Percentiles rank a stretch among this genome's conserved stretches.
phyloP scores from a whole-genome alignment of 768 basidiomycete genomes.

The Amanita molliuscula region DNA sequence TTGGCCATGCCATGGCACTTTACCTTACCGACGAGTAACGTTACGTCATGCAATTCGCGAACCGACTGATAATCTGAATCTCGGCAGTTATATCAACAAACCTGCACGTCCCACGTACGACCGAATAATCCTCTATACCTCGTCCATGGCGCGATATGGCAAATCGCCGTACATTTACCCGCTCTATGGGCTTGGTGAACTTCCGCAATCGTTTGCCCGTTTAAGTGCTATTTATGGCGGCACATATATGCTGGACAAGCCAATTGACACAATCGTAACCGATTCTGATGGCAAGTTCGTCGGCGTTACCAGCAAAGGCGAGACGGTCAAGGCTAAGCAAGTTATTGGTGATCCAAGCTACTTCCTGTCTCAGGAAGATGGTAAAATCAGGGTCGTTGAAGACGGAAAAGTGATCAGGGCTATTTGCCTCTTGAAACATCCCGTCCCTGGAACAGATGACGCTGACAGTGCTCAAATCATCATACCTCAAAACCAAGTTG shows the following conservation, averaged over 20 bases:
- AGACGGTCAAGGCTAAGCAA: constrained; percentile 94
- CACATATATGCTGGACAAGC: constrained; percentile 99
- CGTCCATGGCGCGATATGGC: constrained; percentile 97
- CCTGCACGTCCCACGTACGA: constrained; percentile 86
- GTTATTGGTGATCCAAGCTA: constrained; percentile 98
- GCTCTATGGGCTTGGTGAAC: constrained; percentile 95
- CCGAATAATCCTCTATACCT: constrained; percentile 94
- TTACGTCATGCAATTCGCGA: not conserved
- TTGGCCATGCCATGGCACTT: constrained; percentile 98
- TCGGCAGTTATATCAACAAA: constrained; percentile 78
- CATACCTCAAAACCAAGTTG: constrained; percentile 97
- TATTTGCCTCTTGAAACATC: constrained; percentile 96
- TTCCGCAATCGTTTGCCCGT: constrained; percentile 97
- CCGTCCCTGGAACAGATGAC: constrained; percentile 95
- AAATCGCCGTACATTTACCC: constrained; percentile 99
- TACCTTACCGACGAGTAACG: constrained; percentile 95
- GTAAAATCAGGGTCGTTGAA: constrained; percentile 80
- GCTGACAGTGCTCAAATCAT: constrained; percentile 94
- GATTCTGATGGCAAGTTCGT: constrained; percentile 82
- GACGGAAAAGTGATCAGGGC: constrained; percentile 92
- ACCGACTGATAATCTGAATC: constrained; percentile 1
- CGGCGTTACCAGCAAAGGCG: constrained; percentile 81
- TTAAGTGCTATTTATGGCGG: constrained; percentile 98
- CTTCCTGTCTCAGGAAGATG: constrained; percentile 65
- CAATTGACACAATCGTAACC: constrained; percentile 82